A percentile compares a stretch with the other conserved stretches of the same genome.
Conservation (phyloP, 371 early-diverging fungal species). For the Mucor ambiguus region DNA sequence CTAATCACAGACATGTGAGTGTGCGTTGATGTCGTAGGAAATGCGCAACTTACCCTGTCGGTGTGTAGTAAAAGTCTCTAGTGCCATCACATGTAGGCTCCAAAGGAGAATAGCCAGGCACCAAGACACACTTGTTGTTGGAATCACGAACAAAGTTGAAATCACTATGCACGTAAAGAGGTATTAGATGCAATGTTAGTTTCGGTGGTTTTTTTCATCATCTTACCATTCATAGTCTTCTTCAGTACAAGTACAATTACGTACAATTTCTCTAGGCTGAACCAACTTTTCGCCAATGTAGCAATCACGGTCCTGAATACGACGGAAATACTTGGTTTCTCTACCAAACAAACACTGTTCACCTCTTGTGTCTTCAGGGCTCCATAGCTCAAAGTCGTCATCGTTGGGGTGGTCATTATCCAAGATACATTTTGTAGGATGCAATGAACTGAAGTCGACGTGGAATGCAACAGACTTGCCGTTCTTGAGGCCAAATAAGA, state of each 20-base stretch:
- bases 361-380: conserved; percentile 56
- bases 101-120: conserved; percentile 61
- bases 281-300: conserved; percentile 75
- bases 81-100: conserved; percentile 58
- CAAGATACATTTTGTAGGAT: conserved; percentile 64
- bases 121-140: conserved; percentile 63
- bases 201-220: background rate
- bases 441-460: conserved; percentile 79
- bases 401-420: conserved; percentile 46
- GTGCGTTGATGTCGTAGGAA: background rate
- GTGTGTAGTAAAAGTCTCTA: conserved; percentile 61
- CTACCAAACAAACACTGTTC: conserved; percentile 75
- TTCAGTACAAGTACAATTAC: conserved; percentile 76
- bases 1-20: conserved; percentile 28
- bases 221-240: conserved; percentile 86
- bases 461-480: conserved; percentile 59
- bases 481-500: conserved; percentile 61
- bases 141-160: conserved; percentile 74
- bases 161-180: conserved; percentile 49
- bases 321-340: conserved; percentile 76
- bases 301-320: conserved; percentile 76
- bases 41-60: conserved; percentile 43
- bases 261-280: conserved; percentile 58
- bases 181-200: background rate
- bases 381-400: conserved; percentile 85